Evolutionary conservation across 768 basidiomycete species (phyloP), one percentile per base, ranked within the genome.

Genomic region (Amanita exitialis): DNA sequence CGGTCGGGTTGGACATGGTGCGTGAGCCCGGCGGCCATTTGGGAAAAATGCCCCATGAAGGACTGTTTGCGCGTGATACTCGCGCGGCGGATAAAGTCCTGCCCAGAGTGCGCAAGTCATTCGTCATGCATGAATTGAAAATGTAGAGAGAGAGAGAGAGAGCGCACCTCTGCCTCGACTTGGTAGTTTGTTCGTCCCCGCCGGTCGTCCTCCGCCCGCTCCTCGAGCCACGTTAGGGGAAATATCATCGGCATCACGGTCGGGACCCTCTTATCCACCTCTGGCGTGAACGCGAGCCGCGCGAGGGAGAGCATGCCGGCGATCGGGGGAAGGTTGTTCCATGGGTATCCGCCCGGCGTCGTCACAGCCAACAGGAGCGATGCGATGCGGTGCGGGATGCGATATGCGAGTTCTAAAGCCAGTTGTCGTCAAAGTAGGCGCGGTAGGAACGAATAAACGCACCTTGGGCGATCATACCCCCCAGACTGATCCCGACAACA

Each of bases 391-490:
- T 83, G 65, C 0, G 86, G 80, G 30, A 89, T 82, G 18, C 75
- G 74, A 39, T 62, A 71, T 0, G 87, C 78, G 2, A 91, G 71
- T 58, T 91, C 90, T 90, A n/a, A n/a, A n/a, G n/a, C n/a, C n/a
- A n/a, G n/a, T n/a, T n/a, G n/a, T n/a, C n/a, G n/a, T n/a, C n/a
- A n/a, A n/a, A n/a, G n/a, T n/a, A n/a, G 52, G 36, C 45, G 39
- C 36, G 57, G 51, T 43, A 55, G 28, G 44, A 34, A 27, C n/a
- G 38, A 4, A 4, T 1, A 39, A n/a, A 7, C 50, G 57, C 53
- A 83, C 85, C 83, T 66, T 87, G 84, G 0, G 86, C 79, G 45
- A 89, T 87, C 89, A 90, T 91, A 4, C 89, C 89, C 2, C 90
- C 90, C 4, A 92, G 63, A 35, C 86, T 89, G 20, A 79, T 65